These are phyloP conservation scores for Nidula microcarpa DNA, from an alignment of 768 basidiomycete genomes.

Conservation along the genomic window DNA sequence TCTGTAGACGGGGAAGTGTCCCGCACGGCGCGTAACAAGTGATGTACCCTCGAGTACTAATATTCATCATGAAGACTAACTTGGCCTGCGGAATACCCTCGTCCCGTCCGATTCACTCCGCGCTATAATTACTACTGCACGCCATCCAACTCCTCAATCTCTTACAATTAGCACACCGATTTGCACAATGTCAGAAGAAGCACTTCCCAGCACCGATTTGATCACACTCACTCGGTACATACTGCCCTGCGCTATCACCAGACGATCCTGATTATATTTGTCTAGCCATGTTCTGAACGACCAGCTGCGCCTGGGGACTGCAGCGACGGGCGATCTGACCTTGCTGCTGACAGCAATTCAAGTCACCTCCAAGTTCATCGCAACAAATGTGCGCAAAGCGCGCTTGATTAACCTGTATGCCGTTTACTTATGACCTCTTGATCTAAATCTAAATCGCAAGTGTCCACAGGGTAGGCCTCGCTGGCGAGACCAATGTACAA, in stretches of 20 bases:
- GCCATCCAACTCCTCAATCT: slow-evolving; percentile 7
- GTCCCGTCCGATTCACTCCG: slow-evolving; percentile 26
- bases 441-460: slow-evolving; percentile 3
- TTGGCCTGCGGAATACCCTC: too few species aligned
- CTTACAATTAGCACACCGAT: slow-evolving; percentile 14
- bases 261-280: slow-evolving; percentile 5
- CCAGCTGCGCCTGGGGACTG: slow-evolving; percentile 76
- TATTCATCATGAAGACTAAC: too few species aligned
- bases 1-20: too few species aligned
- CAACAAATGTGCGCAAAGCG: slow-evolving; percentile 96
- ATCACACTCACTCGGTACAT: slow-evolving; percentile 89
- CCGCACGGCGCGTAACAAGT: too few species aligned
- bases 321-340: slow-evolving; percentile 92
- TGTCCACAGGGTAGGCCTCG: slow-evolving; percentile 81
- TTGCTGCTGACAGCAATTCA: slow-evolving; percentile 94
- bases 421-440: slow-evolving; percentile 1
- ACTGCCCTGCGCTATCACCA: slow-evolving; percentile 3
- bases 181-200: slow-evolving; percentile 48
- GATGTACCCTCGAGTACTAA: too few species aligned
- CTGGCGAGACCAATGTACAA: slow-evolving; percentile 94
- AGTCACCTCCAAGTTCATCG: slow-evolving; percentile 95
- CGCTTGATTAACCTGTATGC: slow-evolving; percentile 93
- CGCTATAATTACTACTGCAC: too few species aligned
- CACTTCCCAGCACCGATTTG: slow-evolving; percentile 78
- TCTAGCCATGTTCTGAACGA: slow-evolving; percentile 83